Conservation (phyloP, 345 rosid genomes). For the Acer yangbiense region DNA sequence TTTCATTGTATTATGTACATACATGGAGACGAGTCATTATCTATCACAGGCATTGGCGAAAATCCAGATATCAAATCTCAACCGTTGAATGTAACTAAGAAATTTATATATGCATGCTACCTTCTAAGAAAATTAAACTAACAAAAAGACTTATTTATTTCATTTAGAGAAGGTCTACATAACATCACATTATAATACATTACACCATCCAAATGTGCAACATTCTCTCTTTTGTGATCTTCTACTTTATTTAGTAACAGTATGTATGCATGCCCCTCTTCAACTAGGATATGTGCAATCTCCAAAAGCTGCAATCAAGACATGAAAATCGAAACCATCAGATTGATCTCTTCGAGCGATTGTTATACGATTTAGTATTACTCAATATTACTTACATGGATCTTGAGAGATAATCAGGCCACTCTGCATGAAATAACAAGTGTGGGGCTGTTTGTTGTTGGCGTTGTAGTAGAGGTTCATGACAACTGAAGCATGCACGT, state of each 20-base stretch:
- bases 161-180: neutral
- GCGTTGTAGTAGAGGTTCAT: slow-evolving; percentile 40
- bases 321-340: neutral
- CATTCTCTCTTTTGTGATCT: neutral
- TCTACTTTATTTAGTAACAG: neutral
- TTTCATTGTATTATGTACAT: too few relatives aligned
- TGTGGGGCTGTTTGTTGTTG: slow-evolving; percentile 26
- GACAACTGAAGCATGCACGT: slow-evolving; percentile 36
- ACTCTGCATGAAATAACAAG: slow-evolving; percentile 37
- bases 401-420: slow-evolving; percentile 12
- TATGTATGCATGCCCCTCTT: neutral
- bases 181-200: neutral
- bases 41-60: too few relatives aligned
- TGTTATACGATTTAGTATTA: neutral
- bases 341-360: neutral
- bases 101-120: neutral
- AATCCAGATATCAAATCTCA: too few relatives aligned
- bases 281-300: slow-evolving; percentile 4
- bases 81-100: too few relatives aligned
- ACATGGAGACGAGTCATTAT: too few relatives aligned
- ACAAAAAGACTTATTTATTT: neutral
- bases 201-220: too few relatives aligned
- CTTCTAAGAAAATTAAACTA: neutral
- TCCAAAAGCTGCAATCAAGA: slow-evolving; percentile 12
- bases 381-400: neutral